A percentile compares a stretch with the other conserved stretches of the same genome.
These are phyloP conservation scores for Diaporthe ilicicola DNA, from an alignment of 2,329 filamentous ascomycete species.

Conservation along the genomic window DNA sequence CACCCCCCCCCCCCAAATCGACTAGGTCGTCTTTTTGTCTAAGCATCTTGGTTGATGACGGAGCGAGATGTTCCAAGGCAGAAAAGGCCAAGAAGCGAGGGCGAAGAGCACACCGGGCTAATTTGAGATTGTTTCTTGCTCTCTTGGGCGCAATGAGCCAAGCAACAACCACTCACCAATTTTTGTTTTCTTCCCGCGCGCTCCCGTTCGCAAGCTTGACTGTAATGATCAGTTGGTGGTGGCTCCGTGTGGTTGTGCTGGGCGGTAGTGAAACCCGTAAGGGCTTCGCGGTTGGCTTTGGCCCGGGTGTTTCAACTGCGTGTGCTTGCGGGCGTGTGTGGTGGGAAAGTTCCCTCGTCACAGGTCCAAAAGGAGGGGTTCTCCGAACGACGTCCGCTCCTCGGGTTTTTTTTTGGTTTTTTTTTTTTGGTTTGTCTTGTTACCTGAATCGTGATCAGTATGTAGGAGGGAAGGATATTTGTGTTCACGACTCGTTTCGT, in stretches of 20 bases:
- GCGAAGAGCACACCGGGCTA: not conserved
- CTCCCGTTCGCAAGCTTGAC: conserved; percentile 12
- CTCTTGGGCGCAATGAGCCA: not conserved
- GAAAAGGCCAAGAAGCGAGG: not conserved
- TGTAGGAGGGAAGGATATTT: too few species aligned
- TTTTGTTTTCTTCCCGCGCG: not conserved
- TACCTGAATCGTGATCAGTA: too few species aligned
- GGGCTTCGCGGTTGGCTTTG: not conserved
- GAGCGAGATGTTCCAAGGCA: not conserved
- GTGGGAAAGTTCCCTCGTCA: not conserved
- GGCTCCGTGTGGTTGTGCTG: not conserved
- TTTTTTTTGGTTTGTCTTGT: too few species aligned
- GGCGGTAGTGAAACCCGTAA: conserved; percentile 4
- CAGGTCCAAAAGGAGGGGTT: not conserved
- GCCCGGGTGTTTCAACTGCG: conserved; percentile 8
- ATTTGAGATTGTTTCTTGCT: too few species aligned
- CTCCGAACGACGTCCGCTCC: not conserved
- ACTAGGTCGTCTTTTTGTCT: too few species aligned
- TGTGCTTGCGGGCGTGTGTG: not conserved
- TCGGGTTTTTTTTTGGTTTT: not conserved
- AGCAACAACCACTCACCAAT: not conserved
- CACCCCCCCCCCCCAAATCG: too few species aligned
- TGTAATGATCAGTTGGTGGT: not conserved
- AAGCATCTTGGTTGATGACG: too few species aligned
- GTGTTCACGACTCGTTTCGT: too few species aligned